Percentiles rank a stretch among this genome's conserved stretches.
These are phyloP conservation scores for Trichoderma aggressivum DNA, from an alignment of 2,329 filamentous ascomycete species.

Conservation along the genomic window DNA sequence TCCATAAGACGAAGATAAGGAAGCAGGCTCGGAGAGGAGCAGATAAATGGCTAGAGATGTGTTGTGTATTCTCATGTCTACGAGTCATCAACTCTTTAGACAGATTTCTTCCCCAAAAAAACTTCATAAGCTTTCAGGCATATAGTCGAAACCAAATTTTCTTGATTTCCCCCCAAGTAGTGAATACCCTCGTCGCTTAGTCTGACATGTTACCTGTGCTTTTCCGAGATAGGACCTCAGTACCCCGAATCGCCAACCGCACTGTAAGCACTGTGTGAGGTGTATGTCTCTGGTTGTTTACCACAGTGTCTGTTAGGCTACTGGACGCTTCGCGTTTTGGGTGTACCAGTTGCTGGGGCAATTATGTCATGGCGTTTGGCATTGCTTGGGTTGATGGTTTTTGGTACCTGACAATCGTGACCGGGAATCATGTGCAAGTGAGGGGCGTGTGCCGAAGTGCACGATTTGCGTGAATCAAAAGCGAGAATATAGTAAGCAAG, in stretches of 20 bases:
- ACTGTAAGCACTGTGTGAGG: constrained; percentile 16
- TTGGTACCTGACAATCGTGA: constrained; percentile 22
- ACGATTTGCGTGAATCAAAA: constrained; percentile 22
- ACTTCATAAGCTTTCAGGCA: constrained; percentile 14
- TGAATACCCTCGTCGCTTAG: not conserved
- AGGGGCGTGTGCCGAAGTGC: constrained; percentile 14
- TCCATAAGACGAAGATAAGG: not conserved
- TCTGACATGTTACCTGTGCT: not conserved
- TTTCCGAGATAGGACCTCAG: not conserved
- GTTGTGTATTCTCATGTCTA: constrained; percentile 7
- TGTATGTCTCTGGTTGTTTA: not conserved
- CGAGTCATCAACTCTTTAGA: constrained; percentile 11
- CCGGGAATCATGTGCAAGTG: constrained; percentile 19
- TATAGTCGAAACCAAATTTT: constrained; percentile 13
- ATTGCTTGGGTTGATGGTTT: not conserved
- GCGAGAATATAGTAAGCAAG: constrained; percentile 28
- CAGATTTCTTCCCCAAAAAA: not conserved
- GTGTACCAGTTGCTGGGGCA: constrained; percentile 30
- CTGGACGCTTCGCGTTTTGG: not conserved
- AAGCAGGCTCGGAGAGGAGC: not conserved
- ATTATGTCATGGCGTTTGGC: constrained; percentile 27
- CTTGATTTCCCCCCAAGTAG: not conserved
- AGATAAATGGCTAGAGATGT: constrained; percentile 13
- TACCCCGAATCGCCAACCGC: not conserved
- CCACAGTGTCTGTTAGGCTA: constrained; percentile 19